Percentiles rank a stretch among this genome's conserved stretches.
Evolutionary conservation across 768 basidiomycete genomes (phyloP).

Genomic region (Trametes punicea): DNA sequence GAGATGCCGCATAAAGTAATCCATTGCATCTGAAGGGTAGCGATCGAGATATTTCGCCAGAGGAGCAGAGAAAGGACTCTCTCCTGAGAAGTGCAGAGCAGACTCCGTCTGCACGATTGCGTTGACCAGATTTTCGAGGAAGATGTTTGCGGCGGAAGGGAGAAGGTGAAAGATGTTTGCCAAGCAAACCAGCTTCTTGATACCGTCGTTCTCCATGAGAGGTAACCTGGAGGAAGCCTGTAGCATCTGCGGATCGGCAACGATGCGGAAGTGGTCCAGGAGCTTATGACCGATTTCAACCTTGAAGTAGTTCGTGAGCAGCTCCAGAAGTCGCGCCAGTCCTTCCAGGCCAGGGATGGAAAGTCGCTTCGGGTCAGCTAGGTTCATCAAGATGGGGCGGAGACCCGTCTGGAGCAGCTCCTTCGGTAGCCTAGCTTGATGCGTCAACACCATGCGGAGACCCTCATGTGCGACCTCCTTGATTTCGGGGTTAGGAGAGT

Average conservation of each 20-base stretch:
- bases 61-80: constrained; percentile 91
- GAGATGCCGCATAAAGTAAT: constrained; percentile 82
- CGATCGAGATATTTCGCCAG: constrained; percentile 88
- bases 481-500: constrained; percentile 85
- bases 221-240: constrained; percentile 76
- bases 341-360: constrained; percentile 92
- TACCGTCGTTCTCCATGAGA: constrained; percentile 82
- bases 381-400: constrained; percentile 95
- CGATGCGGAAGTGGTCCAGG: constrained; percentile 90
- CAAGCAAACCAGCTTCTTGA: constrained; percentile 90
- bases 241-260: constrained; percentile 87
- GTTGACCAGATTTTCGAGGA: constrained; percentile 83
- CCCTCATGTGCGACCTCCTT: constrained; percentile 96
- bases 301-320: constrained; percentile 98
- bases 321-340: constrained; percentile 86
- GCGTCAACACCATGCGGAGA: constrained; percentile 80
- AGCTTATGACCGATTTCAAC: constrained; percentile 98
- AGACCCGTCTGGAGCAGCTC: constrained; percentile 94
- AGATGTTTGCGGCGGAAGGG: constrained; percentile 89
- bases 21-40: constrained; percentile 81
- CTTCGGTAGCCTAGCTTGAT: constrained; percentile 90
- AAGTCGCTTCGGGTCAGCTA: constrained; percentile 92
- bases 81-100: constrained; percentile 84
- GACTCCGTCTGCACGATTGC: constrained; percentile 90
- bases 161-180: constrained; percentile 97